Evolutionary conservation across 192 early-diverging fungal genomes (phyloP).

Genomic region (Coemansia sp.): DNA sequence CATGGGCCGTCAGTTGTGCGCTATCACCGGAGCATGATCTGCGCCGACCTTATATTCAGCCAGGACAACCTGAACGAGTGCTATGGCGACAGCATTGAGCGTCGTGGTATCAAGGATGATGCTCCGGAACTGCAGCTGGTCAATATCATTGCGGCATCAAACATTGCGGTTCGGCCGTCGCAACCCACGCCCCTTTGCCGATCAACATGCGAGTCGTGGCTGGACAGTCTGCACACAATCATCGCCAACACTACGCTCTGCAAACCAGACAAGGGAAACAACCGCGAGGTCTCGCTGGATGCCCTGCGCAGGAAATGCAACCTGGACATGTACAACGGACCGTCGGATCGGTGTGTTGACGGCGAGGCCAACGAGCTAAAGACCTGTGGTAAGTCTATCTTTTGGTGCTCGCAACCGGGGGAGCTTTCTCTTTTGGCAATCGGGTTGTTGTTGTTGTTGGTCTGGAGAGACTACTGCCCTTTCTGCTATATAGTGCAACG

Average conservation of each 20-base stretch:
- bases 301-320: slow-evolving; percentile 41
- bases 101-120: slow-evolving; percentile 5
- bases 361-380: slow-evolving; percentile 43
- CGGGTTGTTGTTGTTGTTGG: not conserved
- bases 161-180: slow-evolving; percentile 5
- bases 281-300: slow-evolving; percentile 29
- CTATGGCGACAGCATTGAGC: slow-evolving; percentile 13
- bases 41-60: slow-evolving; percentile 42
- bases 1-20: slow-evolving; percentile 38
- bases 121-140: slow-evolving; percentile 21
- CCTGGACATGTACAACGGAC: slow-evolving; percentile 17
- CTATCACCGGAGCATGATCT: slow-evolving; percentile 46
- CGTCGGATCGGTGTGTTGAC: slow-evolving; percentile 23
- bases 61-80: slow-evolving; percentile 36
- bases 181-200: slow-evolving; percentile 32
- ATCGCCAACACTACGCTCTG: slow-evolving; percentile 37
- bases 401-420: too few relatives aligned
- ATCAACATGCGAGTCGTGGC: slow-evolving; percentile 38
- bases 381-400: slow-evolving; percentile 46
- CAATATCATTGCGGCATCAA: slow-evolving; percentile 24
- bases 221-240: slow-evolving; percentile 35
- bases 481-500: too few relatives aligned
- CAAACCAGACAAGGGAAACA: slow-evolving; percentile 31
- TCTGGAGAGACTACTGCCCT: not conserved
- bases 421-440: too few relatives aligned